Evolutionary conservation across 805 yeast genomes (phyloP).

Genomic region (Teunomyces panamensis): DNA sequence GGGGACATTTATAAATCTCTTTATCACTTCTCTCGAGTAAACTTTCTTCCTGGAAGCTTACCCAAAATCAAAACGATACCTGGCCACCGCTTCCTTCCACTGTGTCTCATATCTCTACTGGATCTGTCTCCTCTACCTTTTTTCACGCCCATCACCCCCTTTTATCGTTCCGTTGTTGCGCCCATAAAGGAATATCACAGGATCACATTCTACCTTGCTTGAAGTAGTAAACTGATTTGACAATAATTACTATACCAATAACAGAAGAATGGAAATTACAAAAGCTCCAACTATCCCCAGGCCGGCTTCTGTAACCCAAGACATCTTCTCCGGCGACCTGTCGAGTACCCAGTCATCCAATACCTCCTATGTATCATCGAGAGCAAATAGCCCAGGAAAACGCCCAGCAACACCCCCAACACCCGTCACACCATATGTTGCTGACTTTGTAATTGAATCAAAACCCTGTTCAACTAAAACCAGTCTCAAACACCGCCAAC

Average conservation of each 20-base stretch:
- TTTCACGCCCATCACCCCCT: no score
- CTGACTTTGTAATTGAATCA: background rate
- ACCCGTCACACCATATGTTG: background rate
- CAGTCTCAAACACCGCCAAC: background rate
- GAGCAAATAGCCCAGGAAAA: conserved; percentile 5
- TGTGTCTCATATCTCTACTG: background rate
- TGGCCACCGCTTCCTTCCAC: background rate
- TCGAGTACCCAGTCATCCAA: conserved; percentile 4
- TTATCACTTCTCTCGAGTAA: background rate
- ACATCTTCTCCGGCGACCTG: conserved; percentile 5
- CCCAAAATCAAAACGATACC: background rate
- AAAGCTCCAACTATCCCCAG: background rate
- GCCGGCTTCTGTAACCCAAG: conserved; percentile 2
- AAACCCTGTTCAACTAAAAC: background rate
- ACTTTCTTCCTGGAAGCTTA: background rate
- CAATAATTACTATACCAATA: no score
- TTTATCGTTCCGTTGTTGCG: no score
- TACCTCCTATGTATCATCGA: conserved; percentile 5
- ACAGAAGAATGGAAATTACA: background rate
- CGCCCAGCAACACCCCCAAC: conserved; percentile 9
- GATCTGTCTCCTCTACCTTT: background rate
- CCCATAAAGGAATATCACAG: background rate
- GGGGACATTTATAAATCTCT: background rate
- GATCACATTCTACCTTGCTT: background rate
- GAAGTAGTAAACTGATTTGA: no score